A percentile compares a stretch with the other conserved stretches of the same genome.
phyloP scores from a whole-genome alignment of 495 filamentous ascomycete species.

The Venustampulla echinocandica region DNA sequence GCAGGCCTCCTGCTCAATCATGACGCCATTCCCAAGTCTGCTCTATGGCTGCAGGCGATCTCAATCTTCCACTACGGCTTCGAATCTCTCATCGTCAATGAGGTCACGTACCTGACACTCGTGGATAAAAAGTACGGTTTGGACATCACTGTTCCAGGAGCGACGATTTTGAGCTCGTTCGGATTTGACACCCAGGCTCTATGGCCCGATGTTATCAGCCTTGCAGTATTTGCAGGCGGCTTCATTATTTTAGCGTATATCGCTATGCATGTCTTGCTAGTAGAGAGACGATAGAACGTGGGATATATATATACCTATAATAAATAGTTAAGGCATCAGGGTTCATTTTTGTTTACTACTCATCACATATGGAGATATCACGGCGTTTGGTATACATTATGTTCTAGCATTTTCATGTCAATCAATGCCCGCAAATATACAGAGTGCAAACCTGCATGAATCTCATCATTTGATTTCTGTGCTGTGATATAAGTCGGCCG shows the following conservation, averaged over 20 bases:
- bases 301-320: no score
- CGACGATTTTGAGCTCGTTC: slow-evolving; percentile 87
- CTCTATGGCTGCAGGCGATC: slow-evolving; percentile 87
- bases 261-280: slow-evolving; percentile 87
- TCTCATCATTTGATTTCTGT: no score
- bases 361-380: no score
- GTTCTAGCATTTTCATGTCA: no score
- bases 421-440: no score
- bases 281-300: slow-evolving; percentile 62
- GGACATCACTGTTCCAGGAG: slow-evolving; percentile 91
- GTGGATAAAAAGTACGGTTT: slow-evolving; percentile 90
- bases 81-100: slow-evolving; percentile 93
- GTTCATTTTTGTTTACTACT: no score
- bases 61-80: slow-evolving; percentile 99
- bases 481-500: no score
- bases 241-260: slow-evolving; percentile 85
- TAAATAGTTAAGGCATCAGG: no score
- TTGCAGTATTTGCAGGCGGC: slow-evolving; percentile 69
- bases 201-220: slow-evolving; percentile 75
- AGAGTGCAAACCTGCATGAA: no score
- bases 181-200: slow-evolving; percentile 79
- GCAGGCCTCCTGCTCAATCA: slow-evolving; percentile 90
- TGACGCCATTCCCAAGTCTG: slow-evolving; percentile 74
- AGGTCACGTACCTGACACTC: slow-evolving; percentile 83
- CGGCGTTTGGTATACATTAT: no score